Base-by-base conservation (phyloP, 2,329 filamentous ascomycete genomes). In the Pseudogymnoascus sp. region DNA sequence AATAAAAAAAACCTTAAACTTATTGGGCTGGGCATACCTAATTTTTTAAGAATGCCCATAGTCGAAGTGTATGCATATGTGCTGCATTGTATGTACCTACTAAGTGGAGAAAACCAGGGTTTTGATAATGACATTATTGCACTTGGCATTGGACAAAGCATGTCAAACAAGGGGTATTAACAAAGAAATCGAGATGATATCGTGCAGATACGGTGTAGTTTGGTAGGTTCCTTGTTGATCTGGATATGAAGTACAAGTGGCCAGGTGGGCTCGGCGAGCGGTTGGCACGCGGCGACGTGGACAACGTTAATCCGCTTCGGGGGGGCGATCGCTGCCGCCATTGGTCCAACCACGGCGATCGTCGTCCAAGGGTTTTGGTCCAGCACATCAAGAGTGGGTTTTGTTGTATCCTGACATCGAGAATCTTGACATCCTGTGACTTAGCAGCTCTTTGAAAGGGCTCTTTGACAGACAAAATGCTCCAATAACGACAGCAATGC, bases 21-120 rank as follows among this genome's bases (percentile, higher is more conserved):
- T 54, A 32, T 14, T 34, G 47, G 47, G n/a, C 47, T 54, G 47
- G 47, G 47, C 47, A 54, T 32, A 32, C 28, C 47, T 14, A 34
- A 54, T 32, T 32, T 32, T 54, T 32, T 54, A 32, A 54, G 47
- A 6, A 54, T 54, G 28, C 25, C 11, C 28, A 20, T 54, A 14
- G 4, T 54, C 30, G 6, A 32, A 32, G 47, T 32, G 47, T 54
- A 32, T 32, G 28, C 47, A 54, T 12, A 54, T 54, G 25, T 34
- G 32, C 47, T 6, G 28, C 47, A 34, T n/a, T 32, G 43, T 12
- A 25, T 5, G 22, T 25, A 25, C 22, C 5, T 25, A 54, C 47
- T 32, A 54, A 54, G 47, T 54, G 47, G 47, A 18, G n/a, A 54
- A 32, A 54, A 54, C n/a, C 47, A 54, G 47, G 47, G 28, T 32